Percentiles rank a stretch among this genome's conserved stretches.
These are phyloP conservation scores for Colletotrichum horii DNA, from an alignment of 2,329 filamentous ascomycete genomes.

Conservation along the genomic window DNA sequence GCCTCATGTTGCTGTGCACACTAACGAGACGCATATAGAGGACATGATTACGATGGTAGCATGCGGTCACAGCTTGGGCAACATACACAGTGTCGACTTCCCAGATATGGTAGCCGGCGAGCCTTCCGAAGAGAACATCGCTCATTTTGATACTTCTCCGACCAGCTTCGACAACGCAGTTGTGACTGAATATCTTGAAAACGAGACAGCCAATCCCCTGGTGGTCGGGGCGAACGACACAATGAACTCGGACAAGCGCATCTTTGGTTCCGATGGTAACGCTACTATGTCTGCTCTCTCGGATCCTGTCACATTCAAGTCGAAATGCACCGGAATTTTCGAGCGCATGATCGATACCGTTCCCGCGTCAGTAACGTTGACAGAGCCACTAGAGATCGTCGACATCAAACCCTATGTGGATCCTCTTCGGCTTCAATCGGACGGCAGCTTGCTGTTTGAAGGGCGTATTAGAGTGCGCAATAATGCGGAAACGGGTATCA, in stretches of 20 bases:
- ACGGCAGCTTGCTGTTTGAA: conserved; percentile 20
- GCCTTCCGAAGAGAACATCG: conserved; percentile 31
- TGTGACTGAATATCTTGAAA: conserved; percentile 22
- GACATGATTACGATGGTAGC: conserved; percentile 28
- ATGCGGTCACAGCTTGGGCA: conserved; percentile 27
- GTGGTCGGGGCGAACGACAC: conserved; percentile 24
- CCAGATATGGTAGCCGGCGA: conserved; percentile 21
- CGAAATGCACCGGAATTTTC: conserved; percentile 30
- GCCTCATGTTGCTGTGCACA: not conserved
- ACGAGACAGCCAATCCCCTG: conserved; percentile 23
- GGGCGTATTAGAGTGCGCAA: not conserved
- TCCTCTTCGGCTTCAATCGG: conserved; percentile 27
- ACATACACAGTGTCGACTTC: conserved; percentile 27
- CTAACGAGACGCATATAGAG: not conserved
- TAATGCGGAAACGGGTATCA: not conserved
- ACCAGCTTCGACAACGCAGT: conserved; percentile 26
- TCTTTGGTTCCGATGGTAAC: conserved; percentile 32
- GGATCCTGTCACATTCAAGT: conserved; percentile 40
- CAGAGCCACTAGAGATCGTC: conserved; percentile 30
- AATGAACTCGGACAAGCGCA: conserved; percentile 22
- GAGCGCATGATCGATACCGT: conserved; percentile 39
- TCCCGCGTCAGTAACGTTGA: conserved; percentile 30
- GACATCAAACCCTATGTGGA: conserved; percentile 33
- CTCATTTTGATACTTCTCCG: conserved; percentile 33
- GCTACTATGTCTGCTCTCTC: conserved; percentile 44